A percentile compares a stretch with the other conserved stretches of the same genome.
phyloP scores from a whole-genome alignment of 2,329 filamentous ascomycete genomes.

The Byssochlamys sp. region DNA sequence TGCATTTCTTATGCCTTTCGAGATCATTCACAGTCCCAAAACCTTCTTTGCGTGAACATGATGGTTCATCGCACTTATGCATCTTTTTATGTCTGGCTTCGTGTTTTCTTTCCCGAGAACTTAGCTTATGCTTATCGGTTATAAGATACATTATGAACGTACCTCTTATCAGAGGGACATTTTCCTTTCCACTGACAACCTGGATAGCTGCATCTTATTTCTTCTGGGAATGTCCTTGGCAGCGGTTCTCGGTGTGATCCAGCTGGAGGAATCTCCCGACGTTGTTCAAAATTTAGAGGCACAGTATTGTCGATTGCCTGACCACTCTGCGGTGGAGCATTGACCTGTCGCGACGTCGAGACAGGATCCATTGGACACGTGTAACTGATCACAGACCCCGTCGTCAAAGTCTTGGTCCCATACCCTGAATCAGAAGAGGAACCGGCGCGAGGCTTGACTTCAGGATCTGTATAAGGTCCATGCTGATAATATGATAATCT shows the following conservation, averaged over 20 bases:
- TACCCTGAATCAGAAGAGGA: slow-evolving; percentile 29
- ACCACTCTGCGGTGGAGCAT: slow-evolving; percentile 11
- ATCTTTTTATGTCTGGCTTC: slow-evolving; percentile 59
- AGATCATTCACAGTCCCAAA: slow-evolving; percentile 77
- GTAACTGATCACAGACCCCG: slow-evolving; percentile 19
- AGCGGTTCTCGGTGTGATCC: neutral
- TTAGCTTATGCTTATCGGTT: neutral
- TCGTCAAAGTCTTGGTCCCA: slow-evolving; percentile 20
- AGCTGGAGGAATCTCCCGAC: neutral
- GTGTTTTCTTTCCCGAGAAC: slow-evolving; percentile 58
- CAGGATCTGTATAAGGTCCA: slow-evolving; percentile 22
- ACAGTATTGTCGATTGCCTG: slow-evolving; percentile 9
- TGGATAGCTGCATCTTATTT: slow-evolving; percentile 21
- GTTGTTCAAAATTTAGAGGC: neutral
- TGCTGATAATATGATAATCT: slow-evolving; percentile 17
- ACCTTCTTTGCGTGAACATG: slow-evolving; percentile 53
- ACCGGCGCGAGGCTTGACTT: slow-evolving; percentile 21
- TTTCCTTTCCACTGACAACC: slow-evolving; percentile 27
- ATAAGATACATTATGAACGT: slow-evolving; percentile 2
- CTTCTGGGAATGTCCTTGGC: slow-evolving; percentile 4
- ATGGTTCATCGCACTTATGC: slow-evolving; percentile 49
- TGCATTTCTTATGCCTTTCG: slow-evolving; percentile 64
- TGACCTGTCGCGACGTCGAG: slow-evolving; percentile 17
- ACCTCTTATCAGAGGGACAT: slow-evolving; percentile 34
- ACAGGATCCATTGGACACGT: slow-evolving; percentile 19